These are phyloP conservation scores for Sporothrix dimorphospora DNA, from an alignment of 2,329 filamentous ascomycete genomes.

Conservation along the genomic window DNA sequence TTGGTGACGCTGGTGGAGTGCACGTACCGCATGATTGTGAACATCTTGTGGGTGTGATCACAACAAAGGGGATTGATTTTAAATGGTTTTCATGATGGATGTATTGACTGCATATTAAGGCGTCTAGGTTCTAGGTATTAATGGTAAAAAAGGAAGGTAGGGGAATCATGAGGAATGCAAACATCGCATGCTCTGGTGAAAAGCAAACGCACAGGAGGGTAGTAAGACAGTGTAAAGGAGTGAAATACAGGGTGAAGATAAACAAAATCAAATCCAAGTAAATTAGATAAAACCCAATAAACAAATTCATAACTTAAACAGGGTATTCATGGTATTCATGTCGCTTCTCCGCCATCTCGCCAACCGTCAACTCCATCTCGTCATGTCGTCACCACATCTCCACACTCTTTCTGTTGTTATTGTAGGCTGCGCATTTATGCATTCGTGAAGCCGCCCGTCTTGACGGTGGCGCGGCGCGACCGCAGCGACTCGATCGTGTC, in stretches of 20 bases:
- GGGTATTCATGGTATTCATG: slow-evolving; percentile 6
- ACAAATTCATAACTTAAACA: background rate
- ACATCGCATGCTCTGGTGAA: background rate
- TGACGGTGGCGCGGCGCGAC: slow-evolving; percentile 44
- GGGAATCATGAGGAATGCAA: background rate
- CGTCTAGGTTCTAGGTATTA: slow-evolving; percentile 6
- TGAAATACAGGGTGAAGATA: background rate
- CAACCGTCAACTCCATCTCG: background rate
- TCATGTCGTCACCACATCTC: background rate
- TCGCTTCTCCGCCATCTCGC: background rate
- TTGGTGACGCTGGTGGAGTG: background rate
- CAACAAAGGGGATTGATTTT: background rate
- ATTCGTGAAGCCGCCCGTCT: slow-evolving; percentile 26
- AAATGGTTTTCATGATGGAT: background rate
- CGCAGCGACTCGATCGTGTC: slow-evolving; percentile 51
- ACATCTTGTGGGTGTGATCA: background rate
- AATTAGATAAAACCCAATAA: background rate
- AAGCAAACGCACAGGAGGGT: background rate
- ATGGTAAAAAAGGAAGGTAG: background rate
- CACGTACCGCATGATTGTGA: background rate
- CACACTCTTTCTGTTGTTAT: background rate
- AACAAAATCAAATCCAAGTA: background rate
- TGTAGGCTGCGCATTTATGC: background rate
- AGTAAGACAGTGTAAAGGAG: background rate
- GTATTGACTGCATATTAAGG: slow-evolving; percentile 17